Conservation (phyloP, 2,329 filamentous ascomycete genomes). For the Orbilia quercus region DNA sequence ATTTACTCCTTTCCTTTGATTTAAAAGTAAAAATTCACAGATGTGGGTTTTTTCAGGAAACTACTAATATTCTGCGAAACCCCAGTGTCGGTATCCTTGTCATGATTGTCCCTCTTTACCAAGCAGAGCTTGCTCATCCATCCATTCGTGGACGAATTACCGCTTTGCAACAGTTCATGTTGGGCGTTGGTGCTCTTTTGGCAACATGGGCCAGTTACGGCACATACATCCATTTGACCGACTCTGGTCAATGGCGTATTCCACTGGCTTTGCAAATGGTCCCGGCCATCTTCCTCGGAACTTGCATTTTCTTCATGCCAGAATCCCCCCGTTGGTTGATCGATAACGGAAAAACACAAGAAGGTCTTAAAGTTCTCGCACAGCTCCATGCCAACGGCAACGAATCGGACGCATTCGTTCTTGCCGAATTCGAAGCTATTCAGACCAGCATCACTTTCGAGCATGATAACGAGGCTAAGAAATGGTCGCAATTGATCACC, state of each 20-base stretch:
- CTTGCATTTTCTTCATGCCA: constrained; percentile 77
- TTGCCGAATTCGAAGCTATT: constrained; percentile 78
- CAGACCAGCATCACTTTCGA: constrained; percentile 74
- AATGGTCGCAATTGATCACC: constrained; percentile 75
- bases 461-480: constrained; percentile 76
- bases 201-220: constrained; percentile 81
- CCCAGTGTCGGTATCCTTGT: constrained; percentile 72
- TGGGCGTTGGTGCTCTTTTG: constrained; percentile 78
- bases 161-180: constrained; percentile 82
- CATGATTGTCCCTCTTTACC: constrained; percentile 78
- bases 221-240: constrained; percentile 65
- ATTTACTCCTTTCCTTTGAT: not conserved
- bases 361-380: constrained; percentile 75
- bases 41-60: too few species aligned
- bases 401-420: constrained; percentile 74
- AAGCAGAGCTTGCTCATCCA: constrained; percentile 82
- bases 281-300: constrained; percentile 73
- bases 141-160: constrained; percentile 80
- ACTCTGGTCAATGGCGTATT: constrained; percentile 71
- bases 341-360: constrained; percentile 73
- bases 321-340: constrained; percentile 81
- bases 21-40: too few species aligned
- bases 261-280: constrained; percentile 77
- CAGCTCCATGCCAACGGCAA: constrained; percentile 77
- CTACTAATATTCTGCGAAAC: too few species aligned